phyloP scores from a whole-genome alignment of 2,329 filamentous ascomycete genomes.

The Fusarium pininemorale region DNA sequence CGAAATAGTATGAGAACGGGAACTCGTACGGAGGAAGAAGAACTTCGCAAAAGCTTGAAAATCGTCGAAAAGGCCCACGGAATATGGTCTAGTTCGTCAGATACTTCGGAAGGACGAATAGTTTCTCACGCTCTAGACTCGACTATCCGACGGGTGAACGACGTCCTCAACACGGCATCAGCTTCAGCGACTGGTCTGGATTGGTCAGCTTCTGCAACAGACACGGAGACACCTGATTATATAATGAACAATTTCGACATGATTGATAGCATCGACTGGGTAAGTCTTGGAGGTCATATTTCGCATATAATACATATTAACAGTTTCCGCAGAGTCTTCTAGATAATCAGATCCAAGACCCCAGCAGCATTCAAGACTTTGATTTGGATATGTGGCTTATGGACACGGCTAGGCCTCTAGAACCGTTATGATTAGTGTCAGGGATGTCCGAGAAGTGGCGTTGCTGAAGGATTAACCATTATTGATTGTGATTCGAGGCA shows the following conservation, averaged over 20 bases:
- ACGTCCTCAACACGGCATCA: not conserved
- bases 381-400: slow-evolving; percentile 28
- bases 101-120: slow-evolving; percentile 29
- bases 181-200: fast-evolving
- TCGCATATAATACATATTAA: fast-evolving
- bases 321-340: not conserved
- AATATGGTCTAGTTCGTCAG: slow-evolving; percentile 32
- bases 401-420: not conserved
- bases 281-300: not conserved
- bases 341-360: slow-evolving; percentile 24
- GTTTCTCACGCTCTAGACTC: slow-evolving; percentile 32
- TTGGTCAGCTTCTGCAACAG: not conserved
- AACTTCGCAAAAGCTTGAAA: not conserved
- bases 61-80: slow-evolving; percentile 29
- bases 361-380: not conserved
- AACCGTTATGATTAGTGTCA: not conserved
- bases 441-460: not conserved
- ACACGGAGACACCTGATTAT: fast-evolving
- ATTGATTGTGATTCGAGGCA: not conserved
- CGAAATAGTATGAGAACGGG: not conserved
- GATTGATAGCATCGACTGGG: slow-evolving; percentile 36
- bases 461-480: not conserved
- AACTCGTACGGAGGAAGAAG: fast-evolving
- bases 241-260: not conserved
- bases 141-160: slow-evolving; percentile 24